A percentile compares a stretch with the other conserved stretches of the same genome.
These are phyloP conservation scores for Candida maltosa DNA, from an alignment of 805 yeast species.

Conservation along the genomic window DNA sequence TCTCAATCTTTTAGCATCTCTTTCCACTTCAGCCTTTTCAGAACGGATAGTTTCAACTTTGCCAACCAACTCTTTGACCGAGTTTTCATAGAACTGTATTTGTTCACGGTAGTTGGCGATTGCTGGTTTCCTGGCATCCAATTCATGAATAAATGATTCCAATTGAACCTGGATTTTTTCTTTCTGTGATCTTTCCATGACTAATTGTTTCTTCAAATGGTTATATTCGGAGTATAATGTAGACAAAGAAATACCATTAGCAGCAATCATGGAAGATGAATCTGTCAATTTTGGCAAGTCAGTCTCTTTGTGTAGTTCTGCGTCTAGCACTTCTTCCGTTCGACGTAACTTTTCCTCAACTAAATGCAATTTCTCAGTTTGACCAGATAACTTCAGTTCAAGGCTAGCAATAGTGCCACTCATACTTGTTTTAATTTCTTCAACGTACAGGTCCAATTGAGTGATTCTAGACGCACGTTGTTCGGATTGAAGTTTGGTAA, in stretches of 20 bases:
- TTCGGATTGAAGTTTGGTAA: slow-evolving; percentile 50
- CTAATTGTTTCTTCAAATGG: slow-evolving; percentile 60
- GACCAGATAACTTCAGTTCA: slow-evolving; percentile 31
- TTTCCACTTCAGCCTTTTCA: slow-evolving; percentile 46
- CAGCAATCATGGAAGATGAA: slow-evolving; percentile 51
- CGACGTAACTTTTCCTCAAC: slow-evolving; percentile 34
- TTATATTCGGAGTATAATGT: slow-evolving; percentile 64
- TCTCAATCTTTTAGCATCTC: slow-evolving; percentile 32
- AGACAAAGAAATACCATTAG: slow-evolving; percentile 57
- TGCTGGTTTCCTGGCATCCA: slow-evolving; percentile 76
- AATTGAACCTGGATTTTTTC: slow-evolving; percentile 68
- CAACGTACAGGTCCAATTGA: slow-evolving; percentile 49
- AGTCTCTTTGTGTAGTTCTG: slow-evolving; percentile 35
- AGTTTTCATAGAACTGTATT: slow-evolving; percentile 53
- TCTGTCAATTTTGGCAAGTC: slow-evolving; percentile 47
- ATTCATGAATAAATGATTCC: slow-evolving; percentile 66
- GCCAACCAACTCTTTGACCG: slow-evolving; percentile 48
- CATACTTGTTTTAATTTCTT: slow-evolving; percentile 37
- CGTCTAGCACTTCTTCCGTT: slow-evolving; percentile 40
- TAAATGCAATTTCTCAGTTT: slow-evolving; percentile 28
- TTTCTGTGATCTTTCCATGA: slow-evolving; percentile 69
- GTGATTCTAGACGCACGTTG: slow-evolving; percentile 51
- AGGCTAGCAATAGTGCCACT: slow-evolving; percentile 30
- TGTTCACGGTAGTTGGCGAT: slow-evolving; percentile 63
- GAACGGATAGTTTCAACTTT: slow-evolving; percentile 50